Percentiles rank a stretch among this genome's conserved stretches.
Conservation (phyloP, 495 filamentous ascomycete genomes). For the Xylaria bambusicola region DNA sequence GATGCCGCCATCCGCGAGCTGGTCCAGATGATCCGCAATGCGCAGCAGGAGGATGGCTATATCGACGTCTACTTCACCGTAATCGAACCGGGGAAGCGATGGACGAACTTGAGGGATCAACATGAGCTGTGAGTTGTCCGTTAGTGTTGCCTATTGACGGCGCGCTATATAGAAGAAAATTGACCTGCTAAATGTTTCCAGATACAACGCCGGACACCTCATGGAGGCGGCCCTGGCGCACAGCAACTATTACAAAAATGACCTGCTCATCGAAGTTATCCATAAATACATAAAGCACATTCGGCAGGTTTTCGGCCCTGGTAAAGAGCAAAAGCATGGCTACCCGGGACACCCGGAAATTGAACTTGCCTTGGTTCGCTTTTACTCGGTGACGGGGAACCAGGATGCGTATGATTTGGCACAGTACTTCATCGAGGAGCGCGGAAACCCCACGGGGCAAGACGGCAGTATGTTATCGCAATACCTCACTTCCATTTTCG, state of each 20-base stretch:
- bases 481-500: too few relatives aligned
- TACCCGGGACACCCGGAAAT: constrained; percentile 65
- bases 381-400: constrained; percentile 51
- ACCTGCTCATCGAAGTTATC: constrained; percentile 52
- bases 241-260: constrained; percentile 50
- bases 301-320: constrained; percentile 49
- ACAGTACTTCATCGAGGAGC: constrained; percentile 58
- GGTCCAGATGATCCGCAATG: constrained; percentile 54
- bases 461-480: constrained; percentile 31
- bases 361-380: constrained; percentile 57
- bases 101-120: constrained; percentile 60
- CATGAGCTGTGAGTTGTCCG: constrained; percentile 56
- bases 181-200: too few relatives aligned
- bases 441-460: constrained; percentile 54
- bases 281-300: constrained; percentile 58
- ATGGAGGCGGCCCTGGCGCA: constrained; percentile 62
- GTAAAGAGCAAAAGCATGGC: constrained; percentile 52
- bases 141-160: background rate
- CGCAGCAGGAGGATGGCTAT: constrained; percentile 61
- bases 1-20: constrained; percentile 56
- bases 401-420: constrained; percentile 52
- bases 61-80: constrained; percentile 62
- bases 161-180: background rate
- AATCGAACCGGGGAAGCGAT: constrained; percentile 52
- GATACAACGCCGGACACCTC: constrained; percentile 61